A percentile compares a stretch with the other conserved stretches of the same genome.
phyloP scores from a whole-genome alignment of 805 yeast species.

The Cyberlindnera subsufficiens region DNA sequence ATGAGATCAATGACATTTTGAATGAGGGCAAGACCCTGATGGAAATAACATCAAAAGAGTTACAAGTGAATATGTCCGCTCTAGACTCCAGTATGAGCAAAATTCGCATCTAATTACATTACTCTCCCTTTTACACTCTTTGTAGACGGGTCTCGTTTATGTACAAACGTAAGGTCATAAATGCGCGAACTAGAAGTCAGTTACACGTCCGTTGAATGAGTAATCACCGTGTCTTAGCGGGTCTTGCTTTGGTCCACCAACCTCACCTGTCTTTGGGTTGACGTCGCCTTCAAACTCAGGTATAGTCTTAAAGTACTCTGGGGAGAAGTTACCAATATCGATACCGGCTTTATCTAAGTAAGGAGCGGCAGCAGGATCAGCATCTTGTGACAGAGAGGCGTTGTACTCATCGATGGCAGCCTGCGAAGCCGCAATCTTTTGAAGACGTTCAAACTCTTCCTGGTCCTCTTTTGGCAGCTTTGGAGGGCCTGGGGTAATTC shows the following conservation, averaged over 20 bases:
- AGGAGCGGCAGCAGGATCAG: constrained; percentile 28
- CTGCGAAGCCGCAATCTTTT: constrained; percentile 73
- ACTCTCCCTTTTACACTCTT: background rate
- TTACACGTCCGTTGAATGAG: constrained; percentile 93
- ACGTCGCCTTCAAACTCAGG: constrained; percentile 95
- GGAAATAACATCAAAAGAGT: constrained; percentile 12
- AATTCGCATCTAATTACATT: constrained; percentile 2
- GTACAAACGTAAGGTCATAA: background rate
- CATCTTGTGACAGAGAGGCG: constrained; percentile 31
- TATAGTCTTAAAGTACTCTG: constrained; percentile 67
- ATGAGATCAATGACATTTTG: constrained; percentile 25
- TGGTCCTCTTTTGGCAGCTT: constrained; percentile 74
- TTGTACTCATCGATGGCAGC: constrained; percentile 74
- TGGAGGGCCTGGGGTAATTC: constrained; percentile 47
- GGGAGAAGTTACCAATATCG: constrained; percentile 61
- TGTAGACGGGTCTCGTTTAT: background rate
- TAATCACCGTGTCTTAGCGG: constrained; percentile 90
- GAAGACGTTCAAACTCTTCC: constrained; percentile 86
- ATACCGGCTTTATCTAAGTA: constrained; percentile 44
- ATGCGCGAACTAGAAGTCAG: constrained; percentile 60
- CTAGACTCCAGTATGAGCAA: constrained; percentile 15
- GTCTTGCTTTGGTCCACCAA: constrained; percentile 97
- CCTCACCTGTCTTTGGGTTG: constrained; percentile 92
- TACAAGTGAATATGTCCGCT: constrained; percentile 14
- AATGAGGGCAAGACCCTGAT: constrained; percentile 28